Evolutionary conservation across 1,139 yeast genomes (phyloP), one percentile per base, ranked within the genome.

Genomic region (Blastobotrys serpentis): DNA sequence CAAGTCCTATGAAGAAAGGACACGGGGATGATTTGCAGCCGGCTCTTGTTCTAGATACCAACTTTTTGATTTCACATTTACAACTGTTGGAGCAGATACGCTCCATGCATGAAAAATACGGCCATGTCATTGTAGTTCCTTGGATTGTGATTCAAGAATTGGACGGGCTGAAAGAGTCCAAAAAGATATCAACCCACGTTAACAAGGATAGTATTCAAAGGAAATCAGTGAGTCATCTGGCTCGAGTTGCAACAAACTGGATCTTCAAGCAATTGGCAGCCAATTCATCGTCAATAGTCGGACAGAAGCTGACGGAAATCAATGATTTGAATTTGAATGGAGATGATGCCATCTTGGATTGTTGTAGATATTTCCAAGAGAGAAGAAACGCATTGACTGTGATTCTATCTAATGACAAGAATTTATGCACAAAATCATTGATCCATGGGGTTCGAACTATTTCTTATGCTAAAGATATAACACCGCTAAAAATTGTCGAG

Each of bases 291-390:
- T 69, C 75, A 0, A 79, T 89, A 0, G 67, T 75, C 42, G 95
- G 89, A 0, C 97, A 90, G 62, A 78, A 75, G 55, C 49, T 76
- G 32, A 68, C 71, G 22, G 87, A 89, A 60, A 67, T 71, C 34
- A 50, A 82, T 58, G 79, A 69, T 52, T 55, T 59, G 45, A 46
- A 62, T 4, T 64, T 81, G 1, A 53, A 52, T 0, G 84, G 86
- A 49, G 98, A 90, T 63, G 95, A 89, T 59, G 77, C 95, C 0
- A 89, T 90, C 52, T 66, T 89, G 32, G 97, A 90, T 65, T 88
- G 96, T 62, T 85, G 95, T 58, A 60, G 84, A 23, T 89, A 76
- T 61, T 81, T 82, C 52, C 74, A 77, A 53, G 65, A 72, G 18
- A 63, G 47, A 52, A 65, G 63, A 21, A 74, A 11, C 52, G 14